Evolutionary conservation across 2,329 filamentous ascomycete genomes (phyloP), one percentile per base, ranked within the genome.

Genomic region (Cadophora sp.): DNA sequence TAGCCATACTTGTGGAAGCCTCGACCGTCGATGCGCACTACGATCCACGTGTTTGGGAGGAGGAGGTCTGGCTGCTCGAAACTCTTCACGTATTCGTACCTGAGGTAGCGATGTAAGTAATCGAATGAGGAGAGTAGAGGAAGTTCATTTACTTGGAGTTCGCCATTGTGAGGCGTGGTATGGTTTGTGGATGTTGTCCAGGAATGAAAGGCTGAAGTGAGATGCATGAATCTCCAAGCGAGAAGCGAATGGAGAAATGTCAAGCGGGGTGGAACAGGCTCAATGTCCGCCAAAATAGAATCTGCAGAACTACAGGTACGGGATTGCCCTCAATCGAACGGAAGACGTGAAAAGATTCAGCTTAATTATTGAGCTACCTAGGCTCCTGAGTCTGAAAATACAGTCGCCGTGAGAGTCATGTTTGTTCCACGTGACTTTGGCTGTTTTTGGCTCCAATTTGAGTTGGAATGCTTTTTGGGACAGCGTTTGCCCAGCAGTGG

Each of bases 1-100:
- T 4, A 26, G 9, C 62, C 80, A 78, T 83, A 97, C 93, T 97
- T 97, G 76, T 94, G 96, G 81, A 99, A 99, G 22, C 94, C 94
- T 72, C 95, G 87, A 27, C 96, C 96, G 81, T 99, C 96, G 76
- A 99, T 90, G 69, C 96, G 90, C 66, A 99, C 90, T 24, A 98
- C 93, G 66, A 98, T 91, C 94, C 94, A 99, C 29, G 95, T 98
- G 77, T 97, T 97, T 64, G 91, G 93, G 26, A 98, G 85, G 50
- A 99, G 83, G 58, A 81, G 81, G 77, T 97, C 94, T 7, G 89
- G 83, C 77, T 92, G 92, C 84, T 99, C 96, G 77, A 98, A 98
- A 59, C 84, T 81, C 78, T 92, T 93, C 71, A 98, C 95, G 80
- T 99, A 99, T 82, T 97, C 94, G 79, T 94, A 98, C 80, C 93